Evolutionary conservation across 768 basidiomycete genomes (phyloP).

Genomic region (Omphalotus guepiniiformis): DNA sequence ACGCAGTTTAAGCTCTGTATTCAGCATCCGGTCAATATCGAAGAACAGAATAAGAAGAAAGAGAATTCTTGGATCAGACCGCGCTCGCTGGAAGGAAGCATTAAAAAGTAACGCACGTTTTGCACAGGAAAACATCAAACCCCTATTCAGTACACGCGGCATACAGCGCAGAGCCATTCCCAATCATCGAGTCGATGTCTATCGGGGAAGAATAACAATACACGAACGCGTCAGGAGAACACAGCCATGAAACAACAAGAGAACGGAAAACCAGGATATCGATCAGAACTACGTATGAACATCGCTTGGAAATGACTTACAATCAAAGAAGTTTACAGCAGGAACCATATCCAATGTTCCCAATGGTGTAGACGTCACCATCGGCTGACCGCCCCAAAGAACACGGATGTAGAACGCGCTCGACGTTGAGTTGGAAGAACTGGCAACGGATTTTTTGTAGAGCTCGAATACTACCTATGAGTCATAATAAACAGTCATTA

Average conservation of each 20-base stretch:
- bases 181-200: constrained; percentile 40
- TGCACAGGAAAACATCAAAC: background rate
- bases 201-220: background rate
- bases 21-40: too few species aligned
- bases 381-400: constrained; percentile 47
- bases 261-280: too few species aligned
- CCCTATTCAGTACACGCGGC: constrained; percentile 24
- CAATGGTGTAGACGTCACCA: constrained; percentile 44
- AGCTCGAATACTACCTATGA: constrained; percentile 48
- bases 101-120: too few species aligned
- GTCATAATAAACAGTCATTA: constrained; percentile 15
- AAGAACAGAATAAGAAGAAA: too few species aligned
- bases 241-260: background rate
- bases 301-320: too few species aligned
- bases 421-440: background rate
- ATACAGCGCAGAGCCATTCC: constrained; percentile 29
- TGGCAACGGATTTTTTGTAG: constrained; percentile 24
- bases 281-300: too few species aligned
- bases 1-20: too few species aligned
- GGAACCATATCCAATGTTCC: constrained; percentile 45
- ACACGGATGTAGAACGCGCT: constrained; percentile 37
- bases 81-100: too few species aligned
- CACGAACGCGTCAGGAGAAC: background rate
- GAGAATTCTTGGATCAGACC: too few species aligned
- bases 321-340: constrained; percentile 35